phyloP scores from a whole-genome alignment of 2,329 filamentous ascomycete genomes.

The Penicillium digitatum region DNA sequence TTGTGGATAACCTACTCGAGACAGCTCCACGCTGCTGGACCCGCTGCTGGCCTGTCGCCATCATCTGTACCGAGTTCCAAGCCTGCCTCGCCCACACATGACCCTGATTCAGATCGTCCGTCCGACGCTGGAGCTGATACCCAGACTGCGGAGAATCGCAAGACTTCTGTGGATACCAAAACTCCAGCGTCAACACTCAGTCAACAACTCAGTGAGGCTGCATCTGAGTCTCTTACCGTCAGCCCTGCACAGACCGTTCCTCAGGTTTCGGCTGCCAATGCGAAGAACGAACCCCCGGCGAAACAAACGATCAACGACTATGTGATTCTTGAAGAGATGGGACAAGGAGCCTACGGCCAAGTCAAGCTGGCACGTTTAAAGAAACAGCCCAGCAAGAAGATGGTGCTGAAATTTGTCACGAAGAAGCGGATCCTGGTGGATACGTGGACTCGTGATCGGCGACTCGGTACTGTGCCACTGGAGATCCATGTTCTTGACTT shows the following conservation, averaged over 20 bases:
- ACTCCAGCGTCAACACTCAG: slow-evolving; percentile 48
- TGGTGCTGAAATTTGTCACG: slow-evolving; percentile 96
- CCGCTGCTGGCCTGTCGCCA: slow-evolving; percentile 53
- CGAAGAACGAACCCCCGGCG: slow-evolving; percentile 36
- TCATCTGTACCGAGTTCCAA: slow-evolving; percentile 59
- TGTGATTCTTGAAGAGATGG: slow-evolving; percentile 93
- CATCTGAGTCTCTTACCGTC: slow-evolving; percentile 44
- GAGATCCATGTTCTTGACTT: slow-evolving; percentile 98
- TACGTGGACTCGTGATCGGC: slow-evolving; percentile 93
- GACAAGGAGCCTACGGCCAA: slow-evolving; percentile 94
- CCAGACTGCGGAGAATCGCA: slow-evolving; percentile 21
- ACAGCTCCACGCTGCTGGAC: slow-evolving; percentile 74
- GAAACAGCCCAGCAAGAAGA: slow-evolving; percentile 68
- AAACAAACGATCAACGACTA: slow-evolving; percentile 92
- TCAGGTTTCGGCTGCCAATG: slow-evolving; percentile 24
- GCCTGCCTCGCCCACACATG: slow-evolving; percentile 67
- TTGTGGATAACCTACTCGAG: slow-evolving; percentile 96
- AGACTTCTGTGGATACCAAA: slow-evolving; percentile 32
- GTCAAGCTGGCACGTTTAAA: slow-evolving; percentile 92
- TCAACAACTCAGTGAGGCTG: slow-evolving; percentile 50
- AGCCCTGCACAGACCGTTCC: slow-evolving; percentile 39
- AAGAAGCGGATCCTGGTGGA: slow-evolving; percentile 95
- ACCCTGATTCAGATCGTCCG: slow-evolving; percentile 73
- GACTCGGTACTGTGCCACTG: slow-evolving; percentile 87
- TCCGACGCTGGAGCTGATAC: slow-evolving; percentile 35